phyloP scores from a whole-genome alignment of 108 stramenopile genomes.

The Stephanodiscus triporus region DNA sequence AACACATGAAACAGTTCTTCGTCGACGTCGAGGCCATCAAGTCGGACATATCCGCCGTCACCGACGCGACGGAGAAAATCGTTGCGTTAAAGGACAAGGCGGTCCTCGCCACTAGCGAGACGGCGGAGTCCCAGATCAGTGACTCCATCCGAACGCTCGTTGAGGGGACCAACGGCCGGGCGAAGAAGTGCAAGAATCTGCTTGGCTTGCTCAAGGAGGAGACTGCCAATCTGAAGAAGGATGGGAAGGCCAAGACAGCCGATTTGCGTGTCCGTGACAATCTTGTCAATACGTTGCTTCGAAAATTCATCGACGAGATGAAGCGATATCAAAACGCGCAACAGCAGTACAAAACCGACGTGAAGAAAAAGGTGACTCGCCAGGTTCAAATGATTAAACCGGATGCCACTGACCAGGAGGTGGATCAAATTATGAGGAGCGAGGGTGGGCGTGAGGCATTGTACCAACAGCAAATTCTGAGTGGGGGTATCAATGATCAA shows the following conservation, averaged over 20 bases:
- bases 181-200: slow-evolving; percentile 82
- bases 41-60: slow-evolving; percentile 72
- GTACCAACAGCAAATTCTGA: slow-evolving; percentile 80
- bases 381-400: slow-evolving; percentile 97
- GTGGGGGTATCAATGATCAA: slow-evolving; percentile 90
- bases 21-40: slow-evolving; percentile 84
- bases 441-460: slow-evolving; percentile 90
- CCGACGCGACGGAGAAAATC: slow-evolving; percentile 73
- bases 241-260: slow-evolving; percentile 57
- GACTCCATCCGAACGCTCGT: slow-evolving; percentile 70
- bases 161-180: slow-evolving; percentile 75
- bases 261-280: slow-evolving; percentile 90
- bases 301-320: slow-evolving; percentile 98
- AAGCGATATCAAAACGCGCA: slow-evolving; percentile 95
- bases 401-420: slow-evolving; percentile 96
- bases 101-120: slow-evolving; percentile 76
- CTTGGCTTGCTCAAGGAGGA: slow-evolving; percentile 84
- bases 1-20: slow-evolving; percentile 86
- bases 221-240: slow-evolving; percentile 71
- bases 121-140: slow-evolving; percentile 73
- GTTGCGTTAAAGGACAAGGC: slow-evolving; percentile 76
- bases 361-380: slow-evolving; percentile 94
- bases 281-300: slow-evolving; percentile 91
- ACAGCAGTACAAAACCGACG: slow-evolving; percentile 95
- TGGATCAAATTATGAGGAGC: slow-evolving; percentile 91